A percentile compares a stretch with the other conserved stretches of the same genome.
Conservation (phyloP, 1,284 basidiomycete genomes). For the Mycena sp. region DNA sequence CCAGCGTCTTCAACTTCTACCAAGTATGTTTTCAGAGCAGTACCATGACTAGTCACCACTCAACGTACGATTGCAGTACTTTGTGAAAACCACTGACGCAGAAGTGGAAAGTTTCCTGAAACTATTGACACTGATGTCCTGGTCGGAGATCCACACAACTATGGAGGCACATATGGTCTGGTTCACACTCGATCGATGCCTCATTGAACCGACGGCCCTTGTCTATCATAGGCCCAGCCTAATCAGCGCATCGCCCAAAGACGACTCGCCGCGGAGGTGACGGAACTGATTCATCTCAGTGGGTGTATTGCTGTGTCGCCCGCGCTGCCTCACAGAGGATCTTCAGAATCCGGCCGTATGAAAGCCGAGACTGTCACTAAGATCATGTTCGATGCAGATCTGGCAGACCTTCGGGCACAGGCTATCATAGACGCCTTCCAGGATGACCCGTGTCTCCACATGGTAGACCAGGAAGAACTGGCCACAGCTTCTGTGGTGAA, state of each 20-base stretch:
- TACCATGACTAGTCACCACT: slow-evolving; percentile 17
- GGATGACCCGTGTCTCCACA: slow-evolving; percentile 66
- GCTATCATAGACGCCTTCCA: slow-evolving; percentile 65
- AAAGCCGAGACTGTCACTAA: slow-evolving; percentile 69
- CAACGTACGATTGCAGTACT: slow-evolving; percentile 71
- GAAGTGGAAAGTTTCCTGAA: slow-evolving; percentile 87
- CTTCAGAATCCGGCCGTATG: slow-evolving; percentile 46
- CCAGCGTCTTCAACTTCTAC: slow-evolving; percentile 91
- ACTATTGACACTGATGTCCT: slow-evolving; percentile 84
- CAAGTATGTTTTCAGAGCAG: slow-evolving; percentile 68
- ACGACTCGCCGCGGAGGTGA: slow-evolving; percentile 88
- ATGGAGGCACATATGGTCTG: slow-evolving; percentile 69
- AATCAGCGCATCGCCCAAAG: slow-evolving; percentile 78
- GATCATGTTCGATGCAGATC: slow-evolving; percentile 67
- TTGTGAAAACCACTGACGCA: slow-evolving; percentile 82
- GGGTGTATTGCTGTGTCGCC: slow-evolving; percentile 36
- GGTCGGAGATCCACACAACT: slow-evolving; percentile 65
- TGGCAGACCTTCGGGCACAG: slow-evolving; percentile 52
- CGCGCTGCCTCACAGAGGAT: background rate
- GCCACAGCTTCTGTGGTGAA: slow-evolving; percentile 61
- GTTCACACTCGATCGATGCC: background rate
- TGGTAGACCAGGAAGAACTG: slow-evolving; percentile 53
- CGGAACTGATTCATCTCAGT: slow-evolving; percentile 88
- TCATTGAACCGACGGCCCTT: background rate
- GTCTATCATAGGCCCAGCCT: slow-evolving; percentile 54